A percentile compares a stretch with the other conserved stretches of the same genome.
Evolutionary conservation across 2,329 filamentous ascomycete genomes (phyloP).

Genomic region (Trichoderma sp.): DNA sequence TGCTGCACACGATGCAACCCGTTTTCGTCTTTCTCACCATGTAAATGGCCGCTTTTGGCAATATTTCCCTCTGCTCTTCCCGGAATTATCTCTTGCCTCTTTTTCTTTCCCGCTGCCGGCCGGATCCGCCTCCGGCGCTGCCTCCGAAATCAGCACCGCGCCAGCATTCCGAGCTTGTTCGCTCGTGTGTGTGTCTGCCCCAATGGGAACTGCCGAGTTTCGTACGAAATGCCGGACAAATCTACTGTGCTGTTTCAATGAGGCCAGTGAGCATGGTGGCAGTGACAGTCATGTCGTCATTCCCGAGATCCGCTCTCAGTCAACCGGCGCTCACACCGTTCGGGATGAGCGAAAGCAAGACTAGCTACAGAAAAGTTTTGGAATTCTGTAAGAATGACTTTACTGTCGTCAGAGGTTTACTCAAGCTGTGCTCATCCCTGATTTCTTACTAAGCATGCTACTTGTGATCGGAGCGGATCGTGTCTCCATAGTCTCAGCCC

Average conservation of each 20-base stretch:
- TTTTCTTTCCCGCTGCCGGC: background rate
- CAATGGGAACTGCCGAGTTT: slow-evolving; percentile 10
- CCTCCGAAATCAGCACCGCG: slow-evolving; percentile 13
- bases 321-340: background rate
- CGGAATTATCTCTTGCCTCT: background rate
- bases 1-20: background rate
- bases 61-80: background rate
- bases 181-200: background rate
- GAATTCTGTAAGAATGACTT: background rate
- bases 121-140: slow-evolving; percentile 4
- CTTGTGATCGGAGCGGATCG: background rate
- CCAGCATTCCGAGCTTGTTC: background rate
- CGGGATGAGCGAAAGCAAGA: background rate
- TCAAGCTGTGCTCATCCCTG: background rate
- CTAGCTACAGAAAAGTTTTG: background rate
- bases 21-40: background rate
- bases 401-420: background rate
- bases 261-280: background rate
- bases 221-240: slow-evolving; percentile 2
- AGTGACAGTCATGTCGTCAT: background rate
- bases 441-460: background rate
- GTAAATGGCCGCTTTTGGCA: background rate
- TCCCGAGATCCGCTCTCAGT: background rate
- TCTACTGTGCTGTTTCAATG: background rate
- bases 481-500: background rate